Conservation (phyloP, 192 early-diverging fungal species). For the Coemansia javaensis region DNA sequence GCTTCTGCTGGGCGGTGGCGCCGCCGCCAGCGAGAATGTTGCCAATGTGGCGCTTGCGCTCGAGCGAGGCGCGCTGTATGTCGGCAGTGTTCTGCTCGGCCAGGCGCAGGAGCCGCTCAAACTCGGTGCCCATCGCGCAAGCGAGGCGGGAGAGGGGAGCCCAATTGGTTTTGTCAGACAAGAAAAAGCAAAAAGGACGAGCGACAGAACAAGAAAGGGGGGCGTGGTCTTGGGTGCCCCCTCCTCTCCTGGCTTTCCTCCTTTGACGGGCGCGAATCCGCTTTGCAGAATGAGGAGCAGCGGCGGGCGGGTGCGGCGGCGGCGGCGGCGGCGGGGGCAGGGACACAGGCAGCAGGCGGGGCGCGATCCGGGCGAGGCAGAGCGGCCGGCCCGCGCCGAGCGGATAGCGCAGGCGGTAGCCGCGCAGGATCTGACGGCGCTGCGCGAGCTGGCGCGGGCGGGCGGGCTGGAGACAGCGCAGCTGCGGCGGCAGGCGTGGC, state of each 20-base stretch:
- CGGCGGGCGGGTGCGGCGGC: too few relatives aligned
- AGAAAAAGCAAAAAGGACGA: background rate
- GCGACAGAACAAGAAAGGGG: background rate
- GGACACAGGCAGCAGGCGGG: background rate
- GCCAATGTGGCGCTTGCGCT: constrained; percentile 19
- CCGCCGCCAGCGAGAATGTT: background rate
- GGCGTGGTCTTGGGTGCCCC: too few relatives aligned
- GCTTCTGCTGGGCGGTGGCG: constrained; percentile 24
- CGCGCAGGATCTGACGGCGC: constrained; percentile 26
- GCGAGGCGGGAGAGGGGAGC: background rate
- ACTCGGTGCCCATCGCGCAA: constrained; percentile 36
- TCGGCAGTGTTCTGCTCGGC: constrained; percentile 45
- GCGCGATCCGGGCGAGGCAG: background rate
- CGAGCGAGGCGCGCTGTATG: constrained; percentile 26
- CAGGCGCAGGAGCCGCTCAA: constrained; percentile 45
- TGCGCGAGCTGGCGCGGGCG: constrained; percentile 35
- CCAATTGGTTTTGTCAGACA: background rate
- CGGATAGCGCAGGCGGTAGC: constrained; percentile 40
- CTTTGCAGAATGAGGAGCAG: constrained; percentile 1
- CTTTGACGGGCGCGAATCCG: too few relatives aligned
- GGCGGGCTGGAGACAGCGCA: constrained; percentile 33
- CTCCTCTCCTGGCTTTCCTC: too few relatives aligned
- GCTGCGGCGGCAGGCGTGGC: constrained; percentile 41
- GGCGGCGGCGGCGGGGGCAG: too few relatives aligned
- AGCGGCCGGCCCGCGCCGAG: constrained; percentile 10